phyloP scores from a whole-genome alignment of 768 basidiomycete genomes.

The Austroboletus eburneus region DNA sequence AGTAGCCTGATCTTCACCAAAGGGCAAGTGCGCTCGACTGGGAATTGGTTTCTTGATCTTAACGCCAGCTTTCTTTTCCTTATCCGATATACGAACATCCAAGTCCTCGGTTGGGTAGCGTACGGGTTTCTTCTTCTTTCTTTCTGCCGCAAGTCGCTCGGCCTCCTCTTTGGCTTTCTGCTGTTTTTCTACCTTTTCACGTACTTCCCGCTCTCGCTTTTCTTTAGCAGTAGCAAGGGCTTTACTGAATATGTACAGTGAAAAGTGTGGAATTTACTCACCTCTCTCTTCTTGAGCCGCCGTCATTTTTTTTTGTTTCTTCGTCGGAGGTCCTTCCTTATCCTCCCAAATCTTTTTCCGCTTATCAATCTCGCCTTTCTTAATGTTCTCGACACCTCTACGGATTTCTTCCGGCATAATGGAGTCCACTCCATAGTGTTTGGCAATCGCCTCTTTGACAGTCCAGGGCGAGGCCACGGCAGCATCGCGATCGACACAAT shows the following conservation, averaged over 20 bases:
- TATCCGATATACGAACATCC: constrained; percentile 73
- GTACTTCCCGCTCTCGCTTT: constrained; percentile 65
- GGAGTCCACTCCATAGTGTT: constrained; percentile 77
- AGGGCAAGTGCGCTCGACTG: constrained; percentile 60
- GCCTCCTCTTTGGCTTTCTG: constrained; percentile 65
- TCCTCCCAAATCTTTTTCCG: constrained; percentile 89
- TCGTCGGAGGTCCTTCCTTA: constrained; percentile 75
- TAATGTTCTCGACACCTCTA: constrained; percentile 71
- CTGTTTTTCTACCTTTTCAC: constrained; percentile 65
- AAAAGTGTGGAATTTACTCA: constrained; percentile 24
- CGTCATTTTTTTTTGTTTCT: constrained; percentile 78
- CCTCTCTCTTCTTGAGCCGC: constrained; percentile 74
- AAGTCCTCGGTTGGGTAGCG: constrained; percentile 94
- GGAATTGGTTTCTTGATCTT: constrained; percentile 64
- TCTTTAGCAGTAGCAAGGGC: constrained; percentile 41
- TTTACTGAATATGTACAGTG: constrained; percentile 16
- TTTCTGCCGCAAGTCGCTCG: constrained; percentile 67
- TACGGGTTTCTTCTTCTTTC: constrained; percentile 85
- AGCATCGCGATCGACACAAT: constrained; percentile 90
- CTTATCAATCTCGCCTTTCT: constrained; percentile 89
- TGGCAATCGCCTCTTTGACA: constrained; percentile 82
- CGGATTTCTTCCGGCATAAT: constrained; percentile 85
- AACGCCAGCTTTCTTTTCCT: constrained; percentile 78
- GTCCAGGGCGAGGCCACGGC: constrained; percentile 95
- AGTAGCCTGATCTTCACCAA: constrained; percentile 54